Evolutionary conservation across 495 filamentous ascomycete species (phyloP), one percentile per base, ranked within the genome.

Genomic region (Daldinia vernicosa): DNA sequence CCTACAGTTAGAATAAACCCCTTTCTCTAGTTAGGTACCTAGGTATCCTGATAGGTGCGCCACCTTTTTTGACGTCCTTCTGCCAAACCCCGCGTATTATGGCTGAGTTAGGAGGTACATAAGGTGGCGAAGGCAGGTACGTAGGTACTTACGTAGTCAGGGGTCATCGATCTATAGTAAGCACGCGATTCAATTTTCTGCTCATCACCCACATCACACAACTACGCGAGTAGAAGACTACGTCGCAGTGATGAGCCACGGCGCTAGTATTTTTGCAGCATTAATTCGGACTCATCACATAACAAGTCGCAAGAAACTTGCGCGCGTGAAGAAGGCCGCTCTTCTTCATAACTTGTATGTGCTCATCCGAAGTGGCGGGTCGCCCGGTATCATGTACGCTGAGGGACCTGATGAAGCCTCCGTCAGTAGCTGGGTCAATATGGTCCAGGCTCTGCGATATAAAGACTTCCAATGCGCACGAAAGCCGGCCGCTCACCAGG

Each of bases 211-310:
- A 35, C 33, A 33, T 32, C 32, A 33, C 8, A 33, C 32, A 9
- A 33, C 26, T 27, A 27, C 4, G 4, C 26, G 26, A 35, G 32
- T 8, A 35, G 32, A 35, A 37, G 33, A 14, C 37, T 15, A 33
- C 5, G 0, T 56, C 19, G 15, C 12, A n/a, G 24, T 45, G 9
- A 66, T 69, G 70, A 59, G 37, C 4, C 43, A 24, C 9, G 35
- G 35, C 27, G 59, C 32, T n/a, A 74, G 37, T n/a, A 43, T 82
- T 40, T 88, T 82, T 71, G 84, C 88, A 66, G 87, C 91, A 26
- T 79, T 94, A 54, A 92, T 94, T 37, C 85, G 89, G 40, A 93
- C 91, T 4, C 91, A 94, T 75, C 91, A 93, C 80, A 93, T 94
- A 77, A 93, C 91, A 27, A 93, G 90, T 9, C 91, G 91, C 52